Base-by-base conservation (phyloP, 176 grass and related monocot species). In the Triticum urartu region DNA sequence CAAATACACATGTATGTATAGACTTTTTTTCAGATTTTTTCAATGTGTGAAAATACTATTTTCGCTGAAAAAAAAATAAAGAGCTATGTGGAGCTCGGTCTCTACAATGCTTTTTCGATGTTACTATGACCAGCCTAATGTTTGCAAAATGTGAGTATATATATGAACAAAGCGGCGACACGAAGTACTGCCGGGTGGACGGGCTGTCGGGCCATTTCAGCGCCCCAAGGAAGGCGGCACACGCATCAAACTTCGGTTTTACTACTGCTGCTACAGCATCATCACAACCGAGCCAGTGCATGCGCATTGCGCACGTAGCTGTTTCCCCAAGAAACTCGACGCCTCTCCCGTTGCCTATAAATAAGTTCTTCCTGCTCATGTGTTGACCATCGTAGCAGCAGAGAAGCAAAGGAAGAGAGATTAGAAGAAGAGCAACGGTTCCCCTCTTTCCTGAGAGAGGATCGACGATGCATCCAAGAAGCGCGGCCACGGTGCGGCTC, bases 231-330 rank as follows among this genome's bases (percentile, higher is more conserved):
- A 22, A 40, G 72, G 50, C 66, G 67, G 54, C 79, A 77, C 72
- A 64, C 71, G 78, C 15, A 64, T 72, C 64, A 82, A 90, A 71
- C n/a, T 77, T 69, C 3, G 64, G 38, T 85, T 74, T 86, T 60
- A 48, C 62, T 15, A 50, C 10, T 34, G 4, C 7, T 58, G 4
- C 7, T 58, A 50, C 43, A 50, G 25, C 59, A 61, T 60, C 30
- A 34, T 67, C 48, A 36, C 71, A 63, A 70, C 20, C 48, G 28
- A 76, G 38, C 20, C 11, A 6, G 45, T 12, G 83, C 62, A 62
- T 69, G 83, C 83, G 21, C 52, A 80, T 28, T 7, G 86, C 30
- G 81, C 75, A 65, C 22, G 75, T 64, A 61, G 78, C 28, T 71
- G 20, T 50, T 9, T 32, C 20, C 11, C 78, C 28, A 12, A 64